Evolutionary conservation across 2,329 filamentous ascomycete species (phyloP), one percentile per base, ranked within the genome.

Genomic region (Aspergillus quadricinctus): DNA sequence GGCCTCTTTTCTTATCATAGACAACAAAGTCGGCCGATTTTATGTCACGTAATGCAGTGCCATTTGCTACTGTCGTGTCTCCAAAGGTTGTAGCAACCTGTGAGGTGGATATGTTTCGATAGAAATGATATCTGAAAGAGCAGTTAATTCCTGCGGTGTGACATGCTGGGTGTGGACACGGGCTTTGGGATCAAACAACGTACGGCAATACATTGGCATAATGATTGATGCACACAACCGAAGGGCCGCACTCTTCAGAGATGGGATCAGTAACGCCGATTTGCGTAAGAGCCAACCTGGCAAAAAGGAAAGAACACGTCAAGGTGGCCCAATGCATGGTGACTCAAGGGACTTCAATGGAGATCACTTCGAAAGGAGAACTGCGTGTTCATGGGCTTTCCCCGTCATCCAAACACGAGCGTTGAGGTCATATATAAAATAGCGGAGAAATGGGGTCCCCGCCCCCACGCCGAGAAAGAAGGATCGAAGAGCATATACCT

Each of bases 211-310:
- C 58, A 61, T 62, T 63, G 9, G 59, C 74, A 66, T 76, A 76
- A 56, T 66, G 68, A 43, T 76, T 71, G 48, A 77, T 61, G 56
- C 73, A 77, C 45, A 74, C 67, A 21, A 75, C 64, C 48, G 67
- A 69, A 21, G 59, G 60, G 27, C 63, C 65, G 56, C 70, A 72
- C 6, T 57, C 28, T 54, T 69, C 61, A n/a, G 66, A 67, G 25
- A 73, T 57, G 4, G 70, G 69, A 19, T 50, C 51, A n/a, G 61
- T 64, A 27, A 66, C 60, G 21, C 70, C 68, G 1, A 60, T 61
- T 53, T 71, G 69, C 8, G 65, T 64, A 43, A 49, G 49, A 28
- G 55, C 57, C 25, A 58, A 17, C 21, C 53, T 55, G 40, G 53
- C 55, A 28, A 64, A 17, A 23, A 62, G 53, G 4, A 50, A 29